These are phyloP conservation scores for Allantophomopsis lycopodina DNA, from an alignment of 2,329 filamentous ascomycete species.

Conservation along the genomic window DNA sequence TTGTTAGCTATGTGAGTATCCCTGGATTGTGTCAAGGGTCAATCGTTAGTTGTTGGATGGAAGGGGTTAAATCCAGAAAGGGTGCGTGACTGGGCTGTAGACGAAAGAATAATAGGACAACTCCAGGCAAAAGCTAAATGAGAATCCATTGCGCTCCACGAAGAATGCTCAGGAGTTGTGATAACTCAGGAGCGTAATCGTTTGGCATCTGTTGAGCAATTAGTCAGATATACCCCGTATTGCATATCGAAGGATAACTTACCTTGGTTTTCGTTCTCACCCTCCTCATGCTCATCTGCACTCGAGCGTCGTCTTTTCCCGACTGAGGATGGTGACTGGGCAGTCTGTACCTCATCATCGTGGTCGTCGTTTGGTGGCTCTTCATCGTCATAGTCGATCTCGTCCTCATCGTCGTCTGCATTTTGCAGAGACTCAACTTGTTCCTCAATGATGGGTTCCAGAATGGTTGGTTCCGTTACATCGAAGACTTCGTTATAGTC, in stretches of 20 bases:
- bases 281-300: conserved; percentile 6
- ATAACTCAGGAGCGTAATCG: conserved; percentile 14
- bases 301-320: conserved; percentile 15
- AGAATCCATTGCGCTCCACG: no score
- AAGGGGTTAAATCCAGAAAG: no score
- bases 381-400: conserved; percentile 23
- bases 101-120: no score
- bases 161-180: no score
- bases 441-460: conserved; percentile 1
- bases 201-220: conserved; percentile 14
- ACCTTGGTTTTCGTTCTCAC: conserved; percentile 9
- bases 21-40: no score
- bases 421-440: background rate
- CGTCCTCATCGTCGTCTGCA: conserved; percentile 14
- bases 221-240: no score
- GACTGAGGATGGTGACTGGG: conserved; percentile 2
- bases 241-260: background rate
- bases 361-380: conserved; percentile 5
- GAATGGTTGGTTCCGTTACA: background rate
- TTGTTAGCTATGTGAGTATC: no score
- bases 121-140: no score
- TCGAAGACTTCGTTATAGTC: conserved; percentile 14
- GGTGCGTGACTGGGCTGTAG: no score
- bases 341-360: background rate
- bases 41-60: no score